A percentile compares a stretch with the other conserved stretches of the same genome.
Evolutionary conservation across 2,329 filamentous ascomycete species (phyloP).

Genomic region (Penicillium sp.): DNA sequence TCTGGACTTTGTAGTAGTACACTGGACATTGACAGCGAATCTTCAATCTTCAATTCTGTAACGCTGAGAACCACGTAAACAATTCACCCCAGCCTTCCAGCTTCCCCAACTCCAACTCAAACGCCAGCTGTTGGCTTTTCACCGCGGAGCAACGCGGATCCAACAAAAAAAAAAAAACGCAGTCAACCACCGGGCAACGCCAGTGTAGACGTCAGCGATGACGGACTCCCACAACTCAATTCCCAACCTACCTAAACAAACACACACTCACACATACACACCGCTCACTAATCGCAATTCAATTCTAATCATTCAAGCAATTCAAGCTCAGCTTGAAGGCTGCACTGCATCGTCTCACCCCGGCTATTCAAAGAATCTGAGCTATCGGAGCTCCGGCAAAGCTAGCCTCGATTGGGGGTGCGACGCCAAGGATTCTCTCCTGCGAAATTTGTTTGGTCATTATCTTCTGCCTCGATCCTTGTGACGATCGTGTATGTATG

Average conservation of each 20-base stretch:
- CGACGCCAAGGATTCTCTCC: background rate
- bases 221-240: constrained; percentile 1
- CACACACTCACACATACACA: background rate
- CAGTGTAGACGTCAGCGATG: constrained; percentile 20
- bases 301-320: background rate
- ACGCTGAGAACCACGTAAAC: background rate
- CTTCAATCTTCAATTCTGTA: background rate
- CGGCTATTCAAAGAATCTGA: background rate
- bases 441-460: background rate
- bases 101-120: too few species aligned
- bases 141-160: constrained; percentile 3
- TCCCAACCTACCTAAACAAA: background rate
- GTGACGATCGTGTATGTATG: constrained; percentile 11
- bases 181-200: background rate
- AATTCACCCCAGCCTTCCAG: background rate
- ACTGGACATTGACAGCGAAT: background rate
- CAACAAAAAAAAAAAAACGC: background rate
- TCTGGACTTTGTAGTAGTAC: background rate
- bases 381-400: background rate
- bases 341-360: background rate
- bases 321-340: background rate
- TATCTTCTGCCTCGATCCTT: constrained; percentile 4
- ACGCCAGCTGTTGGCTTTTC: background rate
- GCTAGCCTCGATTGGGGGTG: background rate
- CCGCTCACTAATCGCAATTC: background rate